phyloP scores from a whole-genome alignment of 306 rosid species.

The Acacia acuminata region DNA sequence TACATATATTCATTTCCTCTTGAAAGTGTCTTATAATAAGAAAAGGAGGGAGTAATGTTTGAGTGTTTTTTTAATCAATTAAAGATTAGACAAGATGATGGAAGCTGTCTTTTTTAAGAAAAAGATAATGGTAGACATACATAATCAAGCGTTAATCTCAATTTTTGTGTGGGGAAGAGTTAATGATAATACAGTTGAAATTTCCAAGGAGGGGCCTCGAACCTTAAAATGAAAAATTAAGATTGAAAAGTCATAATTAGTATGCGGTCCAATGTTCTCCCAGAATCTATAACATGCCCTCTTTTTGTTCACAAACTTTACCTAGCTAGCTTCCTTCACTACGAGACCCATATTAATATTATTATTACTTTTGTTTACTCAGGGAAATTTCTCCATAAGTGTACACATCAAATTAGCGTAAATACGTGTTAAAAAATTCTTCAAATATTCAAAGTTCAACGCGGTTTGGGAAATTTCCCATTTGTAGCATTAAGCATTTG shows the following conservation, averaged over 20 bases:
- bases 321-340: background rate
- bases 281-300: background rate
- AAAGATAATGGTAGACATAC: conserved; percentile 7
- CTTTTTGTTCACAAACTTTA: conserved; percentile 4
- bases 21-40: too few species aligned
- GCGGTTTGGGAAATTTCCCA: background rate
- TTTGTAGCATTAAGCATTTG: background rate
- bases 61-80: too few species aligned
- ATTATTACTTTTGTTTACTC: too few species aligned
- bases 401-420: background rate
- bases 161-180: conserved; percentile 4
- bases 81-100: background rate
- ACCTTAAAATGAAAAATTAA: background rate
- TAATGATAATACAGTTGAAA: conserved; percentile 33
- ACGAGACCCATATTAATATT: background rate
- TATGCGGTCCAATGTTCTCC: background rate
- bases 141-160: background rate
- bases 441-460: background rate
- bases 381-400: background rate
- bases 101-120: background rate
- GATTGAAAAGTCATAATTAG: background rate
- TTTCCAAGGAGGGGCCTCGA: background rate
- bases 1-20: too few species aligned
- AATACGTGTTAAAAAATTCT: background rate
- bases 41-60: too few species aligned